phyloP scores from a whole-genome alignment of 2,329 filamentous ascomycete genomes.

The Ascochyta lentis region DNA sequence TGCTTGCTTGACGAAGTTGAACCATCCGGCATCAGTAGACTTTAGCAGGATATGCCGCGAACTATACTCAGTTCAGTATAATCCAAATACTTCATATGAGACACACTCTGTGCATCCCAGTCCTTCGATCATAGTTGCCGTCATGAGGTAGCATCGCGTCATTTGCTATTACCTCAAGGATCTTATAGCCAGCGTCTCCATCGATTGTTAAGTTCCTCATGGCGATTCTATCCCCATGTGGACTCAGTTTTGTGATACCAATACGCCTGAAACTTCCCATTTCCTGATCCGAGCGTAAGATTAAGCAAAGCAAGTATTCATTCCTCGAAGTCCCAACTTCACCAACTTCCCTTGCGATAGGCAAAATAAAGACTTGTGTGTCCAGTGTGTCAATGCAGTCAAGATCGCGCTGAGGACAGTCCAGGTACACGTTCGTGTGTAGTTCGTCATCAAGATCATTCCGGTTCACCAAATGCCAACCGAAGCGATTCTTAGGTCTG shows the following conservation, averaged over 20 bases:
- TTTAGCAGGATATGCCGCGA: no score
- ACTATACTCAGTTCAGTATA: neutral
- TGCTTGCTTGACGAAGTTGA: no score
- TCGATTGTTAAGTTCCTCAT: neutral
- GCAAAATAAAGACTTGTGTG: slow-evolving; percentile 8
- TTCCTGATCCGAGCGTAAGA: neutral
- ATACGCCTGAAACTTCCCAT: neutral
- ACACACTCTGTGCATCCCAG: neutral
- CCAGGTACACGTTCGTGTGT: slow-evolving; percentile 17
- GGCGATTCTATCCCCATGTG: neutral
- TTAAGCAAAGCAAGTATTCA: neutral
- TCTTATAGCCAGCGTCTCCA: neutral
- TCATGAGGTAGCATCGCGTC: neutral
- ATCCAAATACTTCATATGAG: neutral
- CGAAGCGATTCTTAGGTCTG: neutral
- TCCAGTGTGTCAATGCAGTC: slow-evolving; percentile 9
- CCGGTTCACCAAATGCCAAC: slow-evolving; percentile 2
- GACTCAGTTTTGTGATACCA: slow-evolving; percentile 1
- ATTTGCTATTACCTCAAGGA: neutral
- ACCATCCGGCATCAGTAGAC: no score
- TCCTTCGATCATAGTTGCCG: neutral
- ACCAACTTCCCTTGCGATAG: neutral
- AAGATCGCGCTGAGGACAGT: slow-evolving; percentile 15
- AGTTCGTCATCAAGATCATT: slow-evolving; percentile 3
- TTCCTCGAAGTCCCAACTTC: neutral